These are phyloP conservation scores for Stachybotrys elegans DNA, from an alignment of 2,329 filamentous ascomycete genomes.

Conservation along the genomic window DNA sequence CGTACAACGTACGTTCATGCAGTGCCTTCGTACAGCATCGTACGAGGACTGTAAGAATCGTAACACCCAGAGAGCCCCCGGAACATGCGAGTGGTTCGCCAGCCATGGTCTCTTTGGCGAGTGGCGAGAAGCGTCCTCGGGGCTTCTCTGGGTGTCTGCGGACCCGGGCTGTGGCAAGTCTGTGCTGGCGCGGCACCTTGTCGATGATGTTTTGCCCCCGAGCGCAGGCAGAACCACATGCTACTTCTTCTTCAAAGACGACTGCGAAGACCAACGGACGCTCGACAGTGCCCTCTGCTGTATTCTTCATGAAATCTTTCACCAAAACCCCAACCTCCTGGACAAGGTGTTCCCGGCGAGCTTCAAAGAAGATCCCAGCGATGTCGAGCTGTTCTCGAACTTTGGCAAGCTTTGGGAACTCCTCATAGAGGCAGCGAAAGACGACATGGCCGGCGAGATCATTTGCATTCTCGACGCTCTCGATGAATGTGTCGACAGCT, in stretches of 20 bases:
- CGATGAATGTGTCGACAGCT: conserved; percentile 20
- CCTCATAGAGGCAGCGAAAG: conserved; percentile 4
- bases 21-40: conserved; percentile 3
- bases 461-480: conserved; percentile 25
- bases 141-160: conserved; percentile 26
- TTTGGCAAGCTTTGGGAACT: conserved; percentile 9
- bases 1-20: neutral
- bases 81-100: conserved; percentile 14
- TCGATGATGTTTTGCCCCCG: conserved; percentile 21
- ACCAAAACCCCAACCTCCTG: conserved; percentile 8
- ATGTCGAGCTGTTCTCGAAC: neutral
- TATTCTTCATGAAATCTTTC: conserved; percentile 23
- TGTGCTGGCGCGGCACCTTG: conserved; percentile 30
- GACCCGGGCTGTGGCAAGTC: conserved; percentile 41
- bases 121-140: conserved; percentile 4
- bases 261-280: conserved; percentile 28
- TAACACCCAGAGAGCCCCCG: conserved; percentile 7
- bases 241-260: conserved; percentile 44
- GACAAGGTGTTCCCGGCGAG: conserved; percentile 19
- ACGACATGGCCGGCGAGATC: conserved; percentile 13
- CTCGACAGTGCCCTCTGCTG: conserved; percentile 22
- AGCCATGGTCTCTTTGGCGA: conserved; percentile 4
- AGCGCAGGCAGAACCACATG: conserved; percentile 17
- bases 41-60: conserved; percentile 13
- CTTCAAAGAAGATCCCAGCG: conserved; percentile 9